Evolutionary conservation across 352 stramenopile species (phyloP), one percentile per base, ranked within the genome.

Genomic region (Phytophthora aleatoria): DNA sequence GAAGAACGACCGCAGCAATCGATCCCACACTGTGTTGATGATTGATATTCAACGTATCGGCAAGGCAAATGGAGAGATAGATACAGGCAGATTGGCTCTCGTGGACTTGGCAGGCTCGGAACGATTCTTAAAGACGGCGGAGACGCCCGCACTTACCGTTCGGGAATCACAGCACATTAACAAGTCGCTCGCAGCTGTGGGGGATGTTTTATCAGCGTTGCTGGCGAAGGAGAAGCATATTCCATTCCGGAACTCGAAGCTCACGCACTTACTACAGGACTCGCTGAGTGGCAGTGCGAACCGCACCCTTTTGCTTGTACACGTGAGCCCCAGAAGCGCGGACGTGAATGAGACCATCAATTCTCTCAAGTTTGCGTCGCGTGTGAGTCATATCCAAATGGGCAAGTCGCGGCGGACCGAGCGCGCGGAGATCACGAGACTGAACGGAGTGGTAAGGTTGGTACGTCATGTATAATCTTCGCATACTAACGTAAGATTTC

Each of bases 201-300:
- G 77, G 8, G 85, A 96, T 50, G 87, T 96, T 7, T 61, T 94
- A 35, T 65, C 76, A 7, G 80, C 86, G 12, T 59, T 93, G 33
- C 59, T 86, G 31, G 79, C 81, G 1, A 91, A 90, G 65, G 85
- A 95, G 20, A 92, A 92, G 26, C 85, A 94, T 63, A 76, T 96
- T 3, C 87, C 86, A 47, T 96, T 88, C 54, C 75, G 88, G 11
- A 94, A 96, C 53, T 90, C 84, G 10, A 96, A 96, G 68, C 77
- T 96, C 24, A 96, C 88, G 16, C 83, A 94, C 58, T 57, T 96
- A 59, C 68, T 96, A 28, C 87, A 94, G 53, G 84, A 94, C 42
- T 90, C 83, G 28, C 57, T 94, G 10, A 60, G 61, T 48, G 77
- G 78, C 8, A 73, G 63, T 12, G 41, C 66, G 2, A 85, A 69